Evolutionary conservation across 2,329 filamentous ascomycete genomes (phyloP), one percentile per base, ranked within the genome.

Genomic region (Lachnellula cervina): DNA sequence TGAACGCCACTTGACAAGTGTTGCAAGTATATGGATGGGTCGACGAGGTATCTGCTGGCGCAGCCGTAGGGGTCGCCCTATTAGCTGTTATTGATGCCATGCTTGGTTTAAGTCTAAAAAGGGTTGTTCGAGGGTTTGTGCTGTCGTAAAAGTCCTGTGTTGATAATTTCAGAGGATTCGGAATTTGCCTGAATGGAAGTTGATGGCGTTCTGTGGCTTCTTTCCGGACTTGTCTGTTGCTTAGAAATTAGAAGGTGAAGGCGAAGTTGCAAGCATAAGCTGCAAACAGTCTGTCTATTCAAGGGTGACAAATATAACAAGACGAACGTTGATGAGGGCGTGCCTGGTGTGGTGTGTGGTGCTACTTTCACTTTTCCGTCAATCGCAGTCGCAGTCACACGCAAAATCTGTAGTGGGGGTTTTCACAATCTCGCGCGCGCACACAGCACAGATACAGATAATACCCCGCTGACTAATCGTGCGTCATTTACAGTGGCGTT

Each of bases 1-100:
- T 87, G 75, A 97, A 99, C 51, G 93, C 94, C 65, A 99, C 92
- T 72, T 96, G 90, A 71, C 94, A 99, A 56, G 92, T 94, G 74
- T 97, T 99, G 84, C 94, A 99, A 54, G 93, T 97, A 76, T 93
- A 99, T 1, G 94, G 93, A 71, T 97, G 90, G 25, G 86, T 80
- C 34, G 81, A 70, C 19, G 71, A 70, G 19, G 75, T 63, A 51
- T 69, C 68, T 57, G 63, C 54, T 23, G 59, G 50, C 52, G 63
- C 67, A 52, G 63, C 62, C 28, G 28, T 32, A 1, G 28, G 28
- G 9, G 28, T 4, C 48, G 60, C 54, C 57, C 76, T 70, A 64
- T 67, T 74, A 43, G 70, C 71, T 37, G 72, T 66, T 53, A 78
- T 74, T 9, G 77, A 77, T 59, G 80, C 76, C 81, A 84, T 84